phyloP scores from a whole-genome alignment of 306 rosid species.

The Prunus salicina region DNA sequence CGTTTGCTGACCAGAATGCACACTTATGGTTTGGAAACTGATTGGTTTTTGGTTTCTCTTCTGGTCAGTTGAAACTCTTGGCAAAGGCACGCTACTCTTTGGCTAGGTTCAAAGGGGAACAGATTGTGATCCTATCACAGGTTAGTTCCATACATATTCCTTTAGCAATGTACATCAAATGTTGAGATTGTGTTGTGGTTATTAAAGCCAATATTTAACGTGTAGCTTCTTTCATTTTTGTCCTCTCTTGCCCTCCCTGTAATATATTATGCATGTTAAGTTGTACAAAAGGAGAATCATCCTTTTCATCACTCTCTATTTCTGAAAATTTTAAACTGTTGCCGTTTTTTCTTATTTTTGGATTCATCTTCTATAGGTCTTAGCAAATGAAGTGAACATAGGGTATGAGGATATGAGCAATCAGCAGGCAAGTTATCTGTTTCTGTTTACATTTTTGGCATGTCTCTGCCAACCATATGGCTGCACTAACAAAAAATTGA shows the following conservation, averaged over 20 bases:
- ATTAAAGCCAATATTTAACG: not conserved
- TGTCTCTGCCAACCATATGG: slow-evolving; percentile 12
- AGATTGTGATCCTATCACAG: slow-evolving; percentile 91
- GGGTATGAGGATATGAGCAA: slow-evolving; percentile 96
- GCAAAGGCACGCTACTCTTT: slow-evolving; percentile 87
- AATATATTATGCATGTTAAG: not conserved
- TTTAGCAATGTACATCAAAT: slow-evolving; percentile 14
- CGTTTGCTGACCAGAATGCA: not conserved
- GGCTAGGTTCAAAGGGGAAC: slow-evolving; percentile 88
- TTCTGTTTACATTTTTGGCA: not conserved
- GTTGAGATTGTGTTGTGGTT: not conserved
- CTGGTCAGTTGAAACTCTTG: slow-evolving; percentile 70
- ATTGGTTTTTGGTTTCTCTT: slow-evolving; percentile 4
- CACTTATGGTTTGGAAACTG: slow-evolving; percentile 12
- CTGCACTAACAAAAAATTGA: slow-evolving; percentile 6
- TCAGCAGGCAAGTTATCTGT: slow-evolving; percentile 67
- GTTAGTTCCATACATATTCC: slow-evolving; percentile 42
- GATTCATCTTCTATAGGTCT: slow-evolving; percentile 48
- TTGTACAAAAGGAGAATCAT: not conserved
- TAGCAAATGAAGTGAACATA: slow-evolving; percentile 85
- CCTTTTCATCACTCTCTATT: not conserved
- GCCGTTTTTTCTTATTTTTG: not conserved
- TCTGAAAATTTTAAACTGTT: not conserved
- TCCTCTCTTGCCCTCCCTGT: not conserved
- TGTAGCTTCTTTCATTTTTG: not conserved